Base-by-base conservation (phyloP, 257 asterid species). In the Cruciata laevipes region DNA sequence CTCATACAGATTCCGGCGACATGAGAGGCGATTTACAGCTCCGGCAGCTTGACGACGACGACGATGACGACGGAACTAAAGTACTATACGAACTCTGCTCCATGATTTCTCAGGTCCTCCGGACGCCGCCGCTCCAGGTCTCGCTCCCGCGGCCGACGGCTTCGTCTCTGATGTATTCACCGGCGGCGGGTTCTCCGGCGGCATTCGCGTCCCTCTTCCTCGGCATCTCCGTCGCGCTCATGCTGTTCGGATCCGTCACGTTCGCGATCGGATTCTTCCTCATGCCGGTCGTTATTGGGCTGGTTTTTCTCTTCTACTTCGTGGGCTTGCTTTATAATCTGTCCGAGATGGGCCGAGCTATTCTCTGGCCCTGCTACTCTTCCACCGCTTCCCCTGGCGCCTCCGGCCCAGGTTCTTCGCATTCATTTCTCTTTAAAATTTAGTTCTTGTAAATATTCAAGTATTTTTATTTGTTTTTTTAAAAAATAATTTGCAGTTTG, bases 221-320 rank as follows among this genome's bases (percentile, higher is more conserved):
- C 9, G 88, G 94, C 49, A 80, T 86, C 25, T 80, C 94, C 0
- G 67, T 77, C 27, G 78, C 88, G 4, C 65, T 86, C 69, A 86
- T 84, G 90, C 79, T 86, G 31, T 77, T 86, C 58, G 88, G 94
- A 13, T 60, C 82, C 10, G 79, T 86, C 4, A 76, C 83, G 33
- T 86, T 84, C 44, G 49, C 83, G 38, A 77, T 86, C 40, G 90
- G 90, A 0, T 61, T 86, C 4, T 42, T 84, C 38, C 33, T 86
- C 75, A 82, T 84, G 88, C 94, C 94, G 5, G 76, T 82, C 16
- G 84, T 83, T 32, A 60, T 82, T 0, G 72, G 76, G 44, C 62
- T 86, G 38, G 73, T 82, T 20, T 14, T 77, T 66, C 68, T 86
- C 32, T 86, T 84, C 68, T 79, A 75, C 76, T 74, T 82, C 40